Conservation (phyloP, 192 early-diverging fungal species). For the Allomyces macrogynus region DNA sequence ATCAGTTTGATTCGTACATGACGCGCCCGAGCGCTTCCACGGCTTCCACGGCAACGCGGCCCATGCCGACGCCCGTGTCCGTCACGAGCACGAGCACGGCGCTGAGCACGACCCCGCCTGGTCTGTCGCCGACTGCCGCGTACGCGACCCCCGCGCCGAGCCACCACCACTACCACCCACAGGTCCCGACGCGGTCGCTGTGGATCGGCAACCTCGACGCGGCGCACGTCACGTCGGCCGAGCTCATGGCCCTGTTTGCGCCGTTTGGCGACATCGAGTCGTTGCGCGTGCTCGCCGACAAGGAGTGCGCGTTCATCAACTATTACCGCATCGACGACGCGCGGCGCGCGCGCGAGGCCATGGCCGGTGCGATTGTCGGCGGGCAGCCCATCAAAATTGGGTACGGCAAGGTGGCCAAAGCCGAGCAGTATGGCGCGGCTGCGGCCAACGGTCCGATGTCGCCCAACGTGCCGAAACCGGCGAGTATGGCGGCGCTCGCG, state of each 20-base stretch:
- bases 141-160: conserved; percentile 2
- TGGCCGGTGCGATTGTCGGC: conserved; percentile 56
- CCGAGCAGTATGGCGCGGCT: not conserved
- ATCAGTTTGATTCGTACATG: not conserved
- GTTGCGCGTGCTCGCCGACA: conserved; percentile 69
- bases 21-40: not conserved
- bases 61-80: conserved; percentile 1
- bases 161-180: conserved; percentile 15
- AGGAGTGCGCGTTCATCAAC: conserved; percentile 92
- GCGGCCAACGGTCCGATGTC: too few species aligned
- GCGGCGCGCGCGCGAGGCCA: conserved; percentile 52
- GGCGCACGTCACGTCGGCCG: conserved; percentile 43
- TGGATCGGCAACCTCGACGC: conserved; percentile 89
- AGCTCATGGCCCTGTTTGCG: conserved; percentile 58
- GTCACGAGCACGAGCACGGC: conserved; percentile 2
- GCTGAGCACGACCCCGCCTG: not conserved
- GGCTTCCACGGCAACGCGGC: conserved; percentile 1
- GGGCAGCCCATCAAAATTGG: conserved; percentile 1
- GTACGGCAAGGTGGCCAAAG: conserved; percentile 1
- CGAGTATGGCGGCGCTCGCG: not conserved
- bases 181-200: conserved; percentile 65
- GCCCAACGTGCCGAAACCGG: too few species aligned
- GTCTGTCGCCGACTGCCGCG: not conserved
- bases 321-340: conserved; percentile 71
- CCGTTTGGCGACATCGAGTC: conserved; percentile 80